Evolutionary conservation across 441 rosid species (phyloP).

Genomic region (Pelargonium citronellum): DNA sequence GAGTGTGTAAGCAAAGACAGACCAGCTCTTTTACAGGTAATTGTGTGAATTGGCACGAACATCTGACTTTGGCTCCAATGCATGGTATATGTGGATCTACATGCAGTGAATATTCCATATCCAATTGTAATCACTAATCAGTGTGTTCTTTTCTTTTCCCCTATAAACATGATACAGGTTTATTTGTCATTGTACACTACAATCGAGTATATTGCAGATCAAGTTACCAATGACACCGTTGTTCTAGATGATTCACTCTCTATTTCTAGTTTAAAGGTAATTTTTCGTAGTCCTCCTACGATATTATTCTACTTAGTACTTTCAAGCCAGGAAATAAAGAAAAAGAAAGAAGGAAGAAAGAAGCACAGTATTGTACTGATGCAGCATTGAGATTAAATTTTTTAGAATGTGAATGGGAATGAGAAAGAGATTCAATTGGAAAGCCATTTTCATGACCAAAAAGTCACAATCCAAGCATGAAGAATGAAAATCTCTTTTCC

Average conservation of each 20-base stretch:
- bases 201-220: slow-evolving; percentile 62
- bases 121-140: not conserved
- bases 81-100: not conserved
- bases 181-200: slow-evolving; percentile 78
- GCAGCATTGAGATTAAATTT: too few species aligned
- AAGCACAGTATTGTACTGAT: not conserved
- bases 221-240: slow-evolving; percentile 38
- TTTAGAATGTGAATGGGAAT: too few species aligned
- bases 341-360: not conserved
- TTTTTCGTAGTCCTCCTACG: slow-evolving; percentile 9
- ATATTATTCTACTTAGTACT: not conserved
- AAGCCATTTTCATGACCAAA: too few species aligned
- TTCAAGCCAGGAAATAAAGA: not conserved
- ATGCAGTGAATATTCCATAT: not conserved
- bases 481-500: too few species aligned
- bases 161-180: slow-evolving; percentile 42
- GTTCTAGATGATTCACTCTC: slow-evolving; percentile 48
- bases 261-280: slow-evolving; percentile 81
- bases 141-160: not conserved
- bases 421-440: too few species aligned
- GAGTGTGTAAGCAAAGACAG: slow-evolving; percentile 97
- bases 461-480: too few species aligned
- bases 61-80: not conserved
- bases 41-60: slow-evolving; percentile 9
- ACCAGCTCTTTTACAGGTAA: slow-evolving; percentile 91